Evolutionary conservation across 2,329 filamentous ascomycete species (phyloP).

Genomic region (Hansfordia pulvinata): DNA sequence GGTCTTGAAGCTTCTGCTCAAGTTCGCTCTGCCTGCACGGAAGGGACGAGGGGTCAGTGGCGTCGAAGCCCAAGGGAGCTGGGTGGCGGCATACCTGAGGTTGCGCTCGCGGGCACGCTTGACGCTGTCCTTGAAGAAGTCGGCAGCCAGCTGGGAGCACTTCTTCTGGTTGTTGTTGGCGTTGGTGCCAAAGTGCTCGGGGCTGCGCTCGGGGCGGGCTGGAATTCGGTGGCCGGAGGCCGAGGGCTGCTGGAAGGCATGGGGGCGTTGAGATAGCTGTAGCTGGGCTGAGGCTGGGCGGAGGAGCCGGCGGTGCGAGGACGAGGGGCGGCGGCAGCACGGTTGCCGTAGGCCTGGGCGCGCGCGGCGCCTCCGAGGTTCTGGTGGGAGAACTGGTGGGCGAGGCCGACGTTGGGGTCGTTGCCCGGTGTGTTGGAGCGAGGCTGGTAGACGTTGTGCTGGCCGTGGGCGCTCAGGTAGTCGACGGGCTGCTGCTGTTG

Average conservation of each 20-base stretch:
- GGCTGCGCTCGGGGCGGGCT: conserved; percentile 72
- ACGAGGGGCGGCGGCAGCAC: too few relatives aligned
- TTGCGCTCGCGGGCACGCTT: conserved; percentile 92
- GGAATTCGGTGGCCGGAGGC: conserved; percentile 52
- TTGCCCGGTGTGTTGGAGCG: conserved; percentile 44
- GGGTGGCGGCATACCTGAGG: conserved; percentile 51
- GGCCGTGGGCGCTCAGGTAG: conserved; percentile 15
- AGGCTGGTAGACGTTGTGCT: conserved; percentile 27
- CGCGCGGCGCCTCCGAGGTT: conserved; percentile 68
- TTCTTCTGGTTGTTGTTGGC: conserved; percentile 60
- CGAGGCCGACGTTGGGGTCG: conserved; percentile 80
- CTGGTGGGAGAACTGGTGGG: conserved; percentile 94
- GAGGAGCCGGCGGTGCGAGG: conserved; percentile 71
- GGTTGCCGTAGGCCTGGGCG: conserved; percentile 55
- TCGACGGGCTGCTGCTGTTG: conserved; percentile 9
- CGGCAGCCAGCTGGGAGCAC: conserved; percentile 58
- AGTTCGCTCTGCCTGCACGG: conserved; percentile 70
- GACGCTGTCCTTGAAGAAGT: conserved; percentile 98
- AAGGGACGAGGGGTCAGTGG: conserved; percentile 7
- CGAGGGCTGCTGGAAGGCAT: conserved; percentile 45
- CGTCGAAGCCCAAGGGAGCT: not conserved
- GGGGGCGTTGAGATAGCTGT: conserved; percentile 54
- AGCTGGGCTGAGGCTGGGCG: conserved; percentile 48
- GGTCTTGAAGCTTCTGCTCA: conserved; percentile 71
- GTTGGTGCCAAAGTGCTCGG: conserved; percentile 57